Evolutionary conservation across 306 rosid species (phyloP).

Genomic region (Castanopsis chinensis): DNA sequence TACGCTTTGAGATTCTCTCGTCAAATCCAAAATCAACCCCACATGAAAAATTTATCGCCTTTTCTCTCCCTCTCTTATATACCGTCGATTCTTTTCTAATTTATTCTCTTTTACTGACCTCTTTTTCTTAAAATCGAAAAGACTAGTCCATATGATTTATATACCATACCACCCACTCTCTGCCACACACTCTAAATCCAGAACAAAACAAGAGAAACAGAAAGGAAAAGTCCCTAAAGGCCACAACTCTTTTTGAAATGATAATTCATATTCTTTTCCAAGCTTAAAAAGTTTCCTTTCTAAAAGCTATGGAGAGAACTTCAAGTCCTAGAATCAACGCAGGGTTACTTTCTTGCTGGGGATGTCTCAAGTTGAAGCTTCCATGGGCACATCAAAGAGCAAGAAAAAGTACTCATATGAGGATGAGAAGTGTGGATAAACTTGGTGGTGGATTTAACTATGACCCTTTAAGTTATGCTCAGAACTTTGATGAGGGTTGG

Average conservation of each 20-base stretch:
- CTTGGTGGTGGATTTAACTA: constrained; percentile 45
- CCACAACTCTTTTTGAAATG: not conserved
- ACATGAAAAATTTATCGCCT: not conserved
- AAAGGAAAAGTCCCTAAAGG: not conserved
- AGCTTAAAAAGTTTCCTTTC: constrained; percentile 18
- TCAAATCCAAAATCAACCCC: not conserved
- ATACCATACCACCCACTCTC: constrained; percentile 31
- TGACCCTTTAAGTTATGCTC: constrained; percentile 74
- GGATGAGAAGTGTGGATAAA: constrained; percentile 18
- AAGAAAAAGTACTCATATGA: not conserved
- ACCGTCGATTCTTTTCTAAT: not conserved
- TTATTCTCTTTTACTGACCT: not conserved
- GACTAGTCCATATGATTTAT: constrained; percentile 7
- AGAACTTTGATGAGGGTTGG: constrained; percentile 71
- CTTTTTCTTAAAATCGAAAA: not conserved
- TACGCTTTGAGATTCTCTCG: not conserved
- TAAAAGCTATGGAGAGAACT: constrained; percentile 43
- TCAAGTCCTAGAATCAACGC: constrained; percentile 35
- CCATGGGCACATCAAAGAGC: constrained; percentile 36
- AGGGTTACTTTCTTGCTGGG: constrained; percentile 58
- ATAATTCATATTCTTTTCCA: not conserved
- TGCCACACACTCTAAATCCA: constrained; percentile 46
- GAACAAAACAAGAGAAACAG: not conserved
- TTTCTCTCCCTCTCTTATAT: not conserved
- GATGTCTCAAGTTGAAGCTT: constrained; percentile 58